Evolutionary conservation across 495 filamentous ascomycete genomes (phyloP).

Genomic region (Cercophora scortea): DNA sequence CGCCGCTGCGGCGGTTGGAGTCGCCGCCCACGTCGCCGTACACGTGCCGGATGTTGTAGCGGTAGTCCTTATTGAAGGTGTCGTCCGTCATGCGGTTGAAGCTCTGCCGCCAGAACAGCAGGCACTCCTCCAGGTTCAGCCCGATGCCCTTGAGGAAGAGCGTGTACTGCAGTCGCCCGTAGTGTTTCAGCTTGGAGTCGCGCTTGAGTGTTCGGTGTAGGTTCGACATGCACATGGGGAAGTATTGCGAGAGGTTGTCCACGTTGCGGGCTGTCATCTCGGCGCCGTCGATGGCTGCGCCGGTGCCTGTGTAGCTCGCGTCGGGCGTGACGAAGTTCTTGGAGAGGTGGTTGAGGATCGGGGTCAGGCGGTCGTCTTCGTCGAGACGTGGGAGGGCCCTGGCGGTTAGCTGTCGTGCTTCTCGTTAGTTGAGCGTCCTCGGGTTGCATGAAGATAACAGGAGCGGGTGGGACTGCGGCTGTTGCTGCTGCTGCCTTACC

Average conservation of each 20-base stretch:
- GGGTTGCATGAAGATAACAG: neutral
- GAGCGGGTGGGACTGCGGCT: neutral
- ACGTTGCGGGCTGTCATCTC: conserved; percentile 71
- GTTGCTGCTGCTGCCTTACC: conserved; percentile 33
- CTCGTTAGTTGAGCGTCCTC: conserved; percentile 3
- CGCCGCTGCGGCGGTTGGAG: conserved; percentile 70
- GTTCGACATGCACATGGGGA: conserved; percentile 91
- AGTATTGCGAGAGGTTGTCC: conserved; percentile 74
- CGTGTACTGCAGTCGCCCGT: conserved; percentile 87
- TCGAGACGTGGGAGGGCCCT: conserved; percentile 86
- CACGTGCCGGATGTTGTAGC: conserved; percentile 87
- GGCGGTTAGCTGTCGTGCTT: conserved; percentile 59
- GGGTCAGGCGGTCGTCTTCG: conserved; percentile 91
- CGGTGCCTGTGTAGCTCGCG: conserved; percentile 56
- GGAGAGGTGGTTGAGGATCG: conserved; percentile 86
- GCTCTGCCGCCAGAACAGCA: conserved; percentile 85
- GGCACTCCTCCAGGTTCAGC: conserved; percentile 78
- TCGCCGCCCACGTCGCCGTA: conserved; percentile 97
- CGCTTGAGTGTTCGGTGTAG: conserved; percentile 76
- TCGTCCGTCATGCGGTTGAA: conserved; percentile 87
- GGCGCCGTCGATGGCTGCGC: conserved; percentile 48
- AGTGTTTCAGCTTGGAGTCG: conserved; percentile 87
- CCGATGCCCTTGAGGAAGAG: conserved; percentile 98
- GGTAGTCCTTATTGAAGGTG: conserved; percentile 88
- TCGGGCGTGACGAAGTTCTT: conserved; percentile 91